Conservation (phyloP, 2,329 filamentous ascomycete species). For the Lachnum nothofagi region DNA sequence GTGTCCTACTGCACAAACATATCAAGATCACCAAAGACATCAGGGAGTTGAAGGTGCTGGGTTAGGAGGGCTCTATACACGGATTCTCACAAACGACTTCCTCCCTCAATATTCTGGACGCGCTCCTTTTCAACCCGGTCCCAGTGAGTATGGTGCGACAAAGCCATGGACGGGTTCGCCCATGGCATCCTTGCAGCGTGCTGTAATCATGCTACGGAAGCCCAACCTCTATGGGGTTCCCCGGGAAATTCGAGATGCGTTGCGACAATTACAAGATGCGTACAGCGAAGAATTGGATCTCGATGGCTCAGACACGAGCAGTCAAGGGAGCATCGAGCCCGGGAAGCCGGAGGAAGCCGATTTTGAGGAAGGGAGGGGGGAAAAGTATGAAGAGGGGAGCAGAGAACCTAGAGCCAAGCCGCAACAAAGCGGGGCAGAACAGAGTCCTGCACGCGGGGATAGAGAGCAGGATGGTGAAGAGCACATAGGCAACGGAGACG, state of each 20-base stretch:
- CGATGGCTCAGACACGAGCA: conserved; percentile 18
- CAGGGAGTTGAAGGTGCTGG: conserved; percentile 15
- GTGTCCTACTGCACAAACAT: conserved; percentile 21
- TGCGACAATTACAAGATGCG: conserved; percentile 21
- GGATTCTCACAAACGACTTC: conserved; percentile 17
- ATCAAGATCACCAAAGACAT: conserved; percentile 21
- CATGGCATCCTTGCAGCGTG: conserved; percentile 19
- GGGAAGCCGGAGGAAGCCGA: conserved; percentile 9
- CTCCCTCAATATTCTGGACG: conserved; percentile 17
- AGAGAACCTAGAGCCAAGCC: conserved; percentile 15
- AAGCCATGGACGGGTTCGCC: conserved; percentile 11
- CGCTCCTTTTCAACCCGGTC: conserved; percentile 16
- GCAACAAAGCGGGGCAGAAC: conserved; percentile 16
- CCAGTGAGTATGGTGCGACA: conserved; percentile 15
- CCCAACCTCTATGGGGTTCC: conserved; percentile 18
- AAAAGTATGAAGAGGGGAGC: conserved; percentile 13
- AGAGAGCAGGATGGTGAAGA: conserved; percentile 16
- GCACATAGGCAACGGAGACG: conserved; percentile 12
- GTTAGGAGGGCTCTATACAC: conserved; percentile 17
- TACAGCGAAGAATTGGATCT: conserved; percentile 22
- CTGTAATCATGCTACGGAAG: conserved; percentile 19
- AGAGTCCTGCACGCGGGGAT: conserved; percentile 14
- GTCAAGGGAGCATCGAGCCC: conserved; percentile 15
- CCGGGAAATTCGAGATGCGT: conserved; percentile 17
- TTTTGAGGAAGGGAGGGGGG: conserved; percentile 9